Base-by-base conservation (phyloP, 2,329 filamentous ascomycete species). In the Arthroderma sp. region DNA sequence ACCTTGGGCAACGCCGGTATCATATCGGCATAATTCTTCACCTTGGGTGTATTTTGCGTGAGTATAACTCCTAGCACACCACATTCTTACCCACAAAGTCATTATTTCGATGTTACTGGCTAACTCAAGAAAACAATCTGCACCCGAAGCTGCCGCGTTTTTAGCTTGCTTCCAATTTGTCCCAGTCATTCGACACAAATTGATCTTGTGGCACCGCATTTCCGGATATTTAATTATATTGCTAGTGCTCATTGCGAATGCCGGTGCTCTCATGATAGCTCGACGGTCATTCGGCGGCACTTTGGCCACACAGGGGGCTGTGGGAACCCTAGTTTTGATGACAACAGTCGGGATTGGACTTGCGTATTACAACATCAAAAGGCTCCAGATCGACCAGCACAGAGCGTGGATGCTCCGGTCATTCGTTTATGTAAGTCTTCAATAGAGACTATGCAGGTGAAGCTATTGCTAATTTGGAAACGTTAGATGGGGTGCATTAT, bases 341-440 rank as follows among this genome's bases (percentile, higher is more conserved):
- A 51, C 44, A 13, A 59, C 52, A 4, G 33, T 57, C n/a, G 55
- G 58, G 13, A 66, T 80, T 23, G 60, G 64, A 0, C 59, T 83
- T 44, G 78, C 80, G 0, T 77, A 76, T 33, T 71, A 77, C 64
- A 83, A 83, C 60, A 77, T 85, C 66, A 83, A 80, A 66, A 70
- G 72, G 2, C 67, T 84, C 1, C 81, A 84, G 63, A 81, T 86
- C 52, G 80, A 84, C 35, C 77, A 84, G 63, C 82, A 85, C 60
- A 74, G 82, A 1, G 79, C 79, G 2, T 84, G 81, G 81, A 85
- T 84, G 81, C 63, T 85, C 35, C 67, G 82, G 19, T 73, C 77
- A 7, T 79, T 77, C 76, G 69, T 77, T 37, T 76, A 77, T 54
- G 58, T 66, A 56, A 31, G 19, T 25, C 17, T 62, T 59, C 28